Conservation (phyloP, 2,329 filamentous ascomycete genomes). For the Ophiosphaerella korrae region DNA sequence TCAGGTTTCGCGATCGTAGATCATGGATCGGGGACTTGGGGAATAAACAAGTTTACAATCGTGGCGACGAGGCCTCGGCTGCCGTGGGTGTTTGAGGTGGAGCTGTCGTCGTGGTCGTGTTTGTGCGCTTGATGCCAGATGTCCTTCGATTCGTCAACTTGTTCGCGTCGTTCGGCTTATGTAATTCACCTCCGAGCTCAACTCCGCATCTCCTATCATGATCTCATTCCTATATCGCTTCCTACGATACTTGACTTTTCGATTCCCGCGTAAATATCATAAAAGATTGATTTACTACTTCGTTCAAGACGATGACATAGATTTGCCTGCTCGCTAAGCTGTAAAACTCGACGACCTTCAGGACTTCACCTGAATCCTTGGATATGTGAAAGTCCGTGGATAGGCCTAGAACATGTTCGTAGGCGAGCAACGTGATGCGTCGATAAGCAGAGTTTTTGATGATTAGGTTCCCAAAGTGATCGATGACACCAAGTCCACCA, state of each 20-base stretch:
- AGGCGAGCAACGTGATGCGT: conserved; percentile 64
- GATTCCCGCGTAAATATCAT: too few relatives aligned
- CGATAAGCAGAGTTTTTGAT: conserved; percentile 64
- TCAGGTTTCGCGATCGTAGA: background rate
- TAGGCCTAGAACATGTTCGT: conserved; percentile 70
- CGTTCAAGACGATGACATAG: too few relatives aligned
- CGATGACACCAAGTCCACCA: conserved; percentile 58
- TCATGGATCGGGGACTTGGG: too few relatives aligned
- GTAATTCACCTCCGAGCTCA: conserved; percentile 19
- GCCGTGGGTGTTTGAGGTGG: conserved; percentile 9
- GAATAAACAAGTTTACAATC: too few relatives aligned
- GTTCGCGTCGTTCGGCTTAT: conserved; percentile 20
- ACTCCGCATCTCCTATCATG: conserved; percentile 7
- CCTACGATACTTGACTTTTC: too few relatives aligned
- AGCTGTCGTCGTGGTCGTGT: conserved; percentile 17
- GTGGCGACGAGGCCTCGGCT: background rate
- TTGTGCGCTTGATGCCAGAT: conserved; percentile 38
- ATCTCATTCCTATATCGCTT: too few relatives aligned
- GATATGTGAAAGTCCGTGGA: conserved; percentile 73
- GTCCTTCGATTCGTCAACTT: conserved; percentile 28
- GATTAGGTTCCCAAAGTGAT: conserved; percentile 59
- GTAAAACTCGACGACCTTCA: conserved; percentile 46
- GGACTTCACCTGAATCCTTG: conserved; percentile 68
- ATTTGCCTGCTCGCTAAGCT: too few relatives aligned
- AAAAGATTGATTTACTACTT: too few relatives aligned